phyloP scores from a whole-genome alignment of 1,284 basidiomycete genomes.

The Schizopora paradoxa region DNA sequence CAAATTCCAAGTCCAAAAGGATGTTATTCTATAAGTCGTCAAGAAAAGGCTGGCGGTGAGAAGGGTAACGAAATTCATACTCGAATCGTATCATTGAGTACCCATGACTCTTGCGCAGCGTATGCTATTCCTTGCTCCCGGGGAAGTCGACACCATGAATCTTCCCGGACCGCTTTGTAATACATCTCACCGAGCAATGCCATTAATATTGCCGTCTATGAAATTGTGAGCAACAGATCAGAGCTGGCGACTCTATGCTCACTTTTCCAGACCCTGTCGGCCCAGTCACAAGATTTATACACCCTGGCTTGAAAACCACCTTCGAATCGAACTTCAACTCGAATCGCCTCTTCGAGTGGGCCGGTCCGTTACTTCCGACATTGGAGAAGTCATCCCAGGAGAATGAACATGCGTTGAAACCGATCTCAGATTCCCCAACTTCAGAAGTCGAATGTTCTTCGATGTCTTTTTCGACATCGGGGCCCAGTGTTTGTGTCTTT shows the following conservation, averaged over 20 bases:
- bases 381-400: conserved; percentile 30
- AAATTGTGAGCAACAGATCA: not conserved
- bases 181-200: conserved; percentile 42
- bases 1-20: conserved; percentile 44
- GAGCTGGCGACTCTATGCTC: not conserved
- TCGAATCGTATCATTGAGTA: conserved; percentile 26
- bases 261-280: conserved; percentile 42
- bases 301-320: conserved; percentile 48
- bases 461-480: conserved; percentile 27
- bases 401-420: conserved; percentile 39
- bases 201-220: conserved; percentile 41
- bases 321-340: conserved; percentile 42
- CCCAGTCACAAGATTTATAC: conserved; percentile 60
- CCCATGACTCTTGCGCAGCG: conserved; percentile 42
- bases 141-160: conserved; percentile 38
- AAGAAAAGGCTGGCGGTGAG: not conserved
- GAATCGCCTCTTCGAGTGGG: conserved; percentile 43
- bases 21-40: conserved; percentile 39
- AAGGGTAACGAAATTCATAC: not conserved
- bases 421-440: too few relatives aligned
- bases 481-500: too few relatives aligned
- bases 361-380: conserved; percentile 28
- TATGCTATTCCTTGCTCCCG: conserved; percentile 39
- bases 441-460: conserved; percentile 24
- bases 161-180: conserved; percentile 23